phyloP scores from a whole-genome alignment of 1,284 basidiomycete species.

The Volvariella volvacea region DNA sequence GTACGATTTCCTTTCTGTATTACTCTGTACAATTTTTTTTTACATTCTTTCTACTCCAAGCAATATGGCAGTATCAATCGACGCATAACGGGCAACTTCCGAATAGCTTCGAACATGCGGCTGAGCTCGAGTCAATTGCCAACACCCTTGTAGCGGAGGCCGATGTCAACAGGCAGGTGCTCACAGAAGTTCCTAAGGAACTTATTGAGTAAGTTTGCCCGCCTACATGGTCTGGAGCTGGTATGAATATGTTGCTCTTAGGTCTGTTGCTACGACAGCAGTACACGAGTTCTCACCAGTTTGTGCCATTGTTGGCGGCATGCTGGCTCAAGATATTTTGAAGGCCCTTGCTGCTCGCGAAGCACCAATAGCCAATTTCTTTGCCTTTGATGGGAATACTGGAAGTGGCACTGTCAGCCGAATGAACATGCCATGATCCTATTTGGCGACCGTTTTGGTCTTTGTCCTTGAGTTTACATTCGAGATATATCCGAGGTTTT shows the following conservation, averaged over 20 bases:
- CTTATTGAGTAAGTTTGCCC: conserved; percentile 43
- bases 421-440: conserved; percentile 36
- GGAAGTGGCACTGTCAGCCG: conserved; percentile 65
- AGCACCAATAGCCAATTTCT: conserved; percentile 88
- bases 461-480: conserved; percentile 8
- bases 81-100: conserved; percentile 54
- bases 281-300: conserved; percentile 84
- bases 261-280: conserved; percentile 63
- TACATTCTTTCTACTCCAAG: conserved; percentile 31
- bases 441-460: conserved; percentile 9
- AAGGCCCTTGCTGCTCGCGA: conserved; percentile 89
- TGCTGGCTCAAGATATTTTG: conserved; percentile 92
- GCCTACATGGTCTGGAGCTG: conserved; percentile 9
- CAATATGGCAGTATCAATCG: conserved; percentile 79
- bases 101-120: conserved; percentile 34
- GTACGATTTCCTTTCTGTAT: conserved; percentile 33
- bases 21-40: conserved; percentile 6
- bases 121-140: conserved; percentile 58
- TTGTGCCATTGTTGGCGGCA: conserved; percentile 89
- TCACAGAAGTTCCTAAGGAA: conserved; percentile 46
- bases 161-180: conserved; percentile 64
- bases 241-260: conserved; percentile 18
- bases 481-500: not conserved
- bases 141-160: conserved; percentile 54
- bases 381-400: conserved; percentile 81